phyloP scores from a whole-genome alignment of 1,139 yeast genomes.

The Entelexis sorbosivorans region DNA sequence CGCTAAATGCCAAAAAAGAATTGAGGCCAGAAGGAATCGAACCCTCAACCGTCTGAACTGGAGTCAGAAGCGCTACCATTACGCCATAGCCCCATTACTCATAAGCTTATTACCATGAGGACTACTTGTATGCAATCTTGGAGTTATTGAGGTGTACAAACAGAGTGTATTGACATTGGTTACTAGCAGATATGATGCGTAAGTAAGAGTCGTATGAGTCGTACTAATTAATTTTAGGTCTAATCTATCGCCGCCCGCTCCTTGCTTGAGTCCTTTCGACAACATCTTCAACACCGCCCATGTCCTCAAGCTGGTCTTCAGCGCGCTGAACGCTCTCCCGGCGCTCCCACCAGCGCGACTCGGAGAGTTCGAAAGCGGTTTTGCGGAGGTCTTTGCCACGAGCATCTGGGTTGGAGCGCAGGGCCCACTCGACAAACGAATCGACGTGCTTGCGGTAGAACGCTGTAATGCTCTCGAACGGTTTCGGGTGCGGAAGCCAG shows the following conservation, averaged over 20 bases:
- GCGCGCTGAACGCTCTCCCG: slow-evolving; percentile 82
- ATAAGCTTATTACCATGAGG: not conserved
- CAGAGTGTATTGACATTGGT: too few species aligned
- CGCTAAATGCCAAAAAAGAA: not conserved
- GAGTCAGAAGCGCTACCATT: slow-evolving; percentile 24
- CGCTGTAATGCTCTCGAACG: slow-evolving; percentile 75
- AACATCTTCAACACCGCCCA: slow-evolving; percentile 86
- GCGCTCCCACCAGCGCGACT: slow-evolving; percentile 98
- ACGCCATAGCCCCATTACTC: slow-evolving; percentile 21
- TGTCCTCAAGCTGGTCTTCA: slow-evolving; percentile 79
- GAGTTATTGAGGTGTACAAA: not conserved
- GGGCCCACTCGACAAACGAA: slow-evolving; percentile 80
- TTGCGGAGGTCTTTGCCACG: slow-evolving; percentile 85
- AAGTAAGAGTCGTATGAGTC: too few species aligned
- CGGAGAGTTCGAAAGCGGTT: slow-evolving; percentile 81
- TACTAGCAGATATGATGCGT: too few species aligned
- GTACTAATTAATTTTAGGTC: too few species aligned
- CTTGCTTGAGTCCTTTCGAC: slow-evolving; percentile 42
- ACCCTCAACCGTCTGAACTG: slow-evolving; percentile 24
- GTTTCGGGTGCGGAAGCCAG: slow-evolving; percentile 94
- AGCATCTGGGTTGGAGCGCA: slow-evolving; percentile 59
- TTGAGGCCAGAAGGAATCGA: slow-evolving; percentile 23
- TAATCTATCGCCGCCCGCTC: slow-evolving; percentile 9
- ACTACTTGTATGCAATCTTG: too few species aligned
- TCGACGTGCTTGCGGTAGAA: slow-evolving; percentile 84